Evolutionary conservation across 1,139 yeast species (phyloP).

Genomic region (Scheffersomyces segobiensis): DNA sequence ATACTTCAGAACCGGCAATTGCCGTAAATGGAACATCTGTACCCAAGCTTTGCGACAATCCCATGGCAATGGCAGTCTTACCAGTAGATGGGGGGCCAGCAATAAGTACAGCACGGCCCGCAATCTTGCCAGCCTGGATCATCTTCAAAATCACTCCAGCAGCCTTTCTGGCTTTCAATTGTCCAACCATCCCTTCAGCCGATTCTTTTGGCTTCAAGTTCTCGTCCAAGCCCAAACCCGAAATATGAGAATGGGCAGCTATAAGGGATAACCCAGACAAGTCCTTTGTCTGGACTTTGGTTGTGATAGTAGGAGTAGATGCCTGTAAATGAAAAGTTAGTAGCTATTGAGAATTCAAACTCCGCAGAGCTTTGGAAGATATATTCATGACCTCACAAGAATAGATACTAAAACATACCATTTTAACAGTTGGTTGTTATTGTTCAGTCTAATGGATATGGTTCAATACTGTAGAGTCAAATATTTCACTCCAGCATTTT

Average conservation of each 20-base stretch:
- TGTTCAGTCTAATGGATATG: neutral
- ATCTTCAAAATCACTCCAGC: slow-evolving; percentile 92
- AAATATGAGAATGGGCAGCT: slow-evolving; percentile 96
- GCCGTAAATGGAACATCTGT: slow-evolving; percentile 94
- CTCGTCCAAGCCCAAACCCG: slow-evolving; percentile 93
- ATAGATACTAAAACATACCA: slow-evolving; percentile 3
- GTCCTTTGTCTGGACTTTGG: slow-evolving; percentile 43
- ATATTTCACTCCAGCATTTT: neutral
- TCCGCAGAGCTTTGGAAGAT: neutral
- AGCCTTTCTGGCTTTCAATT: slow-evolving; percentile 89
- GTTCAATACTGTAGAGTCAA: neutral
- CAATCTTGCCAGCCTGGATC: slow-evolving; percentile 92
- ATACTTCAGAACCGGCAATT: slow-evolving; percentile 91
- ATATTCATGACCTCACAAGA: neutral
- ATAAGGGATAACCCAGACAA: slow-evolving; percentile 63
- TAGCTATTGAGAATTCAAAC: neutral
- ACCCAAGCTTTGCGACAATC: slow-evolving; percentile 86
- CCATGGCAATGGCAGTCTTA: slow-evolving; percentile 98
- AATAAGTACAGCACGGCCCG: slow-evolving; percentile 92
- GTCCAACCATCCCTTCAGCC: slow-evolving; percentile 98
- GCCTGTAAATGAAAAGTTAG: neutral
- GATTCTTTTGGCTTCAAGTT: slow-evolving; percentile 76
- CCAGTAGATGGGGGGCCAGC: slow-evolving; percentile 99
- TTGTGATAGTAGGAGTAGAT: slow-evolving; percentile 27
- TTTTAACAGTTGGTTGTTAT: neutral